Conservation (phyloP, 441 rosid genomes). For the Populus hybrid region DNA sequence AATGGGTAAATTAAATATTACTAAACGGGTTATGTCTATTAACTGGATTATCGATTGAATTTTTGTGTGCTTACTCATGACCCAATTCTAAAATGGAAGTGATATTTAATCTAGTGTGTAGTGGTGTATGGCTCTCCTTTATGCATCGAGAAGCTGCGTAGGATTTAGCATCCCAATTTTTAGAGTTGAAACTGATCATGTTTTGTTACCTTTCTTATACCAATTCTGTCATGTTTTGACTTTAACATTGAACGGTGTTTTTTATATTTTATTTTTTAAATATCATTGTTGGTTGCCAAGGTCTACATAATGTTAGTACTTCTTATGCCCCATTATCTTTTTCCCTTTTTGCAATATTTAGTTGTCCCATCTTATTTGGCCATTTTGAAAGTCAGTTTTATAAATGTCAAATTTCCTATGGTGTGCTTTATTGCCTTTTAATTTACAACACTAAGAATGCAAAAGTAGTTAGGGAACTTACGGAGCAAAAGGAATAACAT, state of each 20-base stretch:
- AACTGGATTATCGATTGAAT: not conserved
- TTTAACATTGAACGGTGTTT: not conserved
- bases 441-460: not conserved
- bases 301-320: not conserved
- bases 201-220: not conserved
- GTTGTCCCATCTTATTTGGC: not conserved
- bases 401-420: not conserved
- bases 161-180: not conserved
- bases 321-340: not conserved
- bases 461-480: not conserved
- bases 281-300: not conserved
- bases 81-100: not conserved
- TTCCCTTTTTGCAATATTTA: not conserved
- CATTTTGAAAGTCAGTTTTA: not conserved
- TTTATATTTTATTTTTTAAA: no score
- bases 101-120: not conserved
- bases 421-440: not conserved
- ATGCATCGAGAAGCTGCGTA: not conserved
- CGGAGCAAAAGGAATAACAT: not conserved
- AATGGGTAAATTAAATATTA: not conserved
- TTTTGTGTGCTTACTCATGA: not conserved
- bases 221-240: not conserved
- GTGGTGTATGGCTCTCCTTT: not conserved
- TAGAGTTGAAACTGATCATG: not conserved
- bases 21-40: not conserved